Percentiles rank a stretch among this genome's conserved stretches.
These are phyloP conservation scores for Fusarium chlamydosporum DNA, from an alignment of 2,329 filamentous ascomycete species.

Conservation along the genomic window DNA sequence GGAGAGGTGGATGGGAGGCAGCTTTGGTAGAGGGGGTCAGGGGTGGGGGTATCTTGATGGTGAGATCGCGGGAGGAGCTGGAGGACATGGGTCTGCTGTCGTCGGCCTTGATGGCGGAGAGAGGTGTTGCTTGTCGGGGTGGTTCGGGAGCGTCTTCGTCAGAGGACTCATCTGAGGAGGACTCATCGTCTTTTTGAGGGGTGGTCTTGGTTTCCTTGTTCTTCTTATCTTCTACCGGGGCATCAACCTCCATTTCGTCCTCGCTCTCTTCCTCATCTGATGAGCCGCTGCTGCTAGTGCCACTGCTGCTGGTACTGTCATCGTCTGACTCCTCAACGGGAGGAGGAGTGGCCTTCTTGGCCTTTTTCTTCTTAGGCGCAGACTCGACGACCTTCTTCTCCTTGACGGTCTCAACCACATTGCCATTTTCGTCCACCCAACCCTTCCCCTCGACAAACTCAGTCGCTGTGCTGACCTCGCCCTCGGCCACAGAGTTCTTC, in stretches of 20 bases:
- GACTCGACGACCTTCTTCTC: slow-evolving; percentile 50
- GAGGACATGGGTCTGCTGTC: slow-evolving; percentile 64
- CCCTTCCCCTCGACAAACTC: slow-evolving; percentile 87
- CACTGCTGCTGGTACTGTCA: slow-evolving; percentile 52
- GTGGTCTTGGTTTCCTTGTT: slow-evolving; percentile 13
- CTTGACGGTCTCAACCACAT: slow-evolving; percentile 75
- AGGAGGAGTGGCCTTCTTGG: slow-evolving; percentile 39
- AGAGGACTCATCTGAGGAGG: slow-evolving; percentile 26
- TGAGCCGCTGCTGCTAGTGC: slow-evolving; percentile 55
- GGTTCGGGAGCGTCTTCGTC: slow-evolving; percentile 20
- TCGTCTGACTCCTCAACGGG: slow-evolving; percentile 48
- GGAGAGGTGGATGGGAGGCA: too few relatives aligned
- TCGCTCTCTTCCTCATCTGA: slow-evolving; percentile 54
- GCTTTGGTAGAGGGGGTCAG: too few relatives aligned
- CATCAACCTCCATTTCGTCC: slow-evolving; percentile 37
- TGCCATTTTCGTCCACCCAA: slow-evolving; percentile 86
- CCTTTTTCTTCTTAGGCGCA: slow-evolving; percentile 48
- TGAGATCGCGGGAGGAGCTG: slow-evolving; percentile 64
- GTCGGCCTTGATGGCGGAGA: slow-evolving; percentile 51
- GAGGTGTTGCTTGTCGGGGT: slow-evolving; percentile 42
- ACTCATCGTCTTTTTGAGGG: slow-evolving; percentile 36
- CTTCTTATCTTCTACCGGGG: slow-evolving; percentile 14
- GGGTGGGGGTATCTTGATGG: slow-evolving; percentile 67
- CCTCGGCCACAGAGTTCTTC: slow-evolving; percentile 62
- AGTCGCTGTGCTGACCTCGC: slow-evolving; percentile 55